Percentiles rank a stretch among this genome's conserved stretches.
Evolutionary conservation across 306 rosid genomes (phyloP).

Genomic region (Abrus precatorius): DNA sequence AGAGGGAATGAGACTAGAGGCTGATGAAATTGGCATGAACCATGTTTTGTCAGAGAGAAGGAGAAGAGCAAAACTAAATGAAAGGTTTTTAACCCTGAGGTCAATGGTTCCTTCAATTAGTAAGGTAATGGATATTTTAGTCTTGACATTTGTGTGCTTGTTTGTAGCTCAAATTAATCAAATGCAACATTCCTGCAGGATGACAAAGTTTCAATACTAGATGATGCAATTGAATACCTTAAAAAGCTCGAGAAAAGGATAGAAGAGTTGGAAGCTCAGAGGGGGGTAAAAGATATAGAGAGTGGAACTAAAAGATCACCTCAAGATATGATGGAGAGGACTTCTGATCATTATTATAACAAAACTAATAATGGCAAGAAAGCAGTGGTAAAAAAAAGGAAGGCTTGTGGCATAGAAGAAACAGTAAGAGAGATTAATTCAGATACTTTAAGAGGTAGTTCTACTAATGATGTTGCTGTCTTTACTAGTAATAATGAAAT

Average conservation of each 20-base stretch:
- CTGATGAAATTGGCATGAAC: constrained; percentile 69
- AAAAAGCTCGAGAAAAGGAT: constrained; percentile 77
- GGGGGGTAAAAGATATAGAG: constrained; percentile 54
- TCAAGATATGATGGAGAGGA: constrained; percentile 69
- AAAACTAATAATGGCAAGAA: constrained; percentile 60
- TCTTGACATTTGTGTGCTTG: constrained; percentile 30
- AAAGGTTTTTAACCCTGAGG: constrained; percentile 73
- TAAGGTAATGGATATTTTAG: constrained; percentile 63
- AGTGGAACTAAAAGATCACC: constrained; percentile 58
- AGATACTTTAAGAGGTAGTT: constrained; percentile 44
- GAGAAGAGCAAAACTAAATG: constrained; percentile 79
- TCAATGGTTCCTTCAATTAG: constrained; percentile 77
- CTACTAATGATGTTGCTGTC: constrained; percentile 56
- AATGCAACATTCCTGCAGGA: constrained; percentile 61
- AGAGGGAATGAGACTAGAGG: constrained; percentile 69
- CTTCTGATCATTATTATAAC: constrained; percentile 69
- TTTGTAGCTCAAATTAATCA: constrained; percentile 27
- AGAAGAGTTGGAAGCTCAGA: constrained; percentile 67
- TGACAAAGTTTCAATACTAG: constrained; percentile 86
- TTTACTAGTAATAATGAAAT: constrained; percentile 57
- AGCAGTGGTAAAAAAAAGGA: constrained; percentile 72
- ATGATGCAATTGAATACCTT: constrained; percentile 77
- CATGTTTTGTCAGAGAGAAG: constrained; percentile 75
- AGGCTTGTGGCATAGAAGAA: constrained; percentile 64
- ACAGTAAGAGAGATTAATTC: constrained; percentile 51